Evolutionary conservation across 2,329 filamentous ascomycete genomes (phyloP).

Genomic region (Ceratocystis diversiconidia): DNA sequence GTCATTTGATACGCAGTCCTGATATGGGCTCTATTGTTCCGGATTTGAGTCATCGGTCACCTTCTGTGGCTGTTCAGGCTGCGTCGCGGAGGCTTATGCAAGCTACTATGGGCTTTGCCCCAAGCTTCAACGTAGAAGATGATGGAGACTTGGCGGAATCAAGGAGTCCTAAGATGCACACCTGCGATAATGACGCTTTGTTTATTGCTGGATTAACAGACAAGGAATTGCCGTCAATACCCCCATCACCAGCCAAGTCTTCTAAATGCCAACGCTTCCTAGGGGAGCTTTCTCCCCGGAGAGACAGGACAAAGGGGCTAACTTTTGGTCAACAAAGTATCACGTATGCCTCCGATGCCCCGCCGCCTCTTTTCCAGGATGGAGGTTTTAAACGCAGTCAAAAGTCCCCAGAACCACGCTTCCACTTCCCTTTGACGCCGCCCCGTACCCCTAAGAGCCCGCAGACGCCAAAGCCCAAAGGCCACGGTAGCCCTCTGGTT

Average conservation of each 20-base stretch:
- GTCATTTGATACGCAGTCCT: conserved; percentile 28
- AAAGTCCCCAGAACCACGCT: neutral
- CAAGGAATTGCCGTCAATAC: conserved; percentile 28
- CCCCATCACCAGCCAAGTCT: conserved; percentile 23
- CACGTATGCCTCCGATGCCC: neutral
- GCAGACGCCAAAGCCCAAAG: neutral
- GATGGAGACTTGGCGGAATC: neutral
- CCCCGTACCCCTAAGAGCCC: conserved; percentile 1
- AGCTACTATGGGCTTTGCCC: conserved; percentile 24
- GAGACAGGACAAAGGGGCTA: neutral
- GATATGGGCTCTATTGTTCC: conserved; percentile 1
- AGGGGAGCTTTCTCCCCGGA: neutral
- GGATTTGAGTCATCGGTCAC: conserved; percentile 20
- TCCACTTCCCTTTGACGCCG: conserved; percentile 6
- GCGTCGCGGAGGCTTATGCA: conserved; percentile 36
- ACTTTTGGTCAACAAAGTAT: neutral
- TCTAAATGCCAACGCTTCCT: neutral
- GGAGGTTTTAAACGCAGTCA: neutral
- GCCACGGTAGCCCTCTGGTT: neutral
- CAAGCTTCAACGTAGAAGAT: neutral
- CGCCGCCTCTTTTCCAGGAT: neutral
- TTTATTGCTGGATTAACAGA: conserved; percentile 34
- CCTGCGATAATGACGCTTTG: conserved; percentile 22
- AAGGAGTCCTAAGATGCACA: neutral
- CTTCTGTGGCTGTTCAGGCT: conserved; percentile 42